These are phyloP conservation scores for Cyclotella atomus DNA, from an alignment of 108 stramenopile species.

Conservation along the genomic window DNA sequence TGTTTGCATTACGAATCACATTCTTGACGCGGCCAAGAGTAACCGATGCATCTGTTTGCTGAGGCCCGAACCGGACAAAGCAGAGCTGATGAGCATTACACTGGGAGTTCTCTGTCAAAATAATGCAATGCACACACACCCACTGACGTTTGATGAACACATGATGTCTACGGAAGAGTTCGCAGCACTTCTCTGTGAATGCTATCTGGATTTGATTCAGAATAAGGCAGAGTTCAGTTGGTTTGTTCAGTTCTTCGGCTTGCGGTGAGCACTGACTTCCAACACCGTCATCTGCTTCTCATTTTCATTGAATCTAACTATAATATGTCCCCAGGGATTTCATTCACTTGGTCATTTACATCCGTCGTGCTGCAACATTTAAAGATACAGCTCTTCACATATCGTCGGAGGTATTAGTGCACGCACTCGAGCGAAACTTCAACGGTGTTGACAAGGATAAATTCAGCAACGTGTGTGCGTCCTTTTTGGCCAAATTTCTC, in stretches of 20 bases:
- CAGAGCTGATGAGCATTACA: conserved; percentile 36
- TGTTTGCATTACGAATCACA: conserved; percentile 44
- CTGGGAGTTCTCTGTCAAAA: conserved; percentile 19
- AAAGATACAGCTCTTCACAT: conserved; percentile 6
- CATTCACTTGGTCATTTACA: conserved; percentile 23
- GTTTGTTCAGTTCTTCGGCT: conserved; percentile 33
- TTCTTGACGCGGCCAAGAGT: conserved; percentile 53
- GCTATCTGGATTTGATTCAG: conserved; percentile 23
- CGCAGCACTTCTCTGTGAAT: conserved; percentile 22
- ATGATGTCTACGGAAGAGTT: conserved; percentile 2
- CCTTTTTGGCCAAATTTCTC: conserved; percentile 7
- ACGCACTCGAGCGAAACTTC: conserved; percentile 29
- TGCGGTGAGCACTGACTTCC: background rate
- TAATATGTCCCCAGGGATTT: conserved; percentile 13
- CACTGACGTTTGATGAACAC: conserved; percentile 8
- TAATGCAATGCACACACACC: background rate
- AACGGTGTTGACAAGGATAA: conserved; percentile 17
- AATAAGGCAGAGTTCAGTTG: conserved; percentile 25
- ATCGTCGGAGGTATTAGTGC: background rate
- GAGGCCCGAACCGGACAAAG: conserved; percentile 40
- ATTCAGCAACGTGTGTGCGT: conserved; percentile 17
- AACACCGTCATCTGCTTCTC: background rate
- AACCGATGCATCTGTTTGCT: conserved; percentile 41
- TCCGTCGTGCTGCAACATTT: conserved; percentile 15
- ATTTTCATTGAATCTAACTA: background rate